phyloP scores from a whole-genome alignment of 495 filamentous ascomycete genomes.

The Podospora comata region DNA sequence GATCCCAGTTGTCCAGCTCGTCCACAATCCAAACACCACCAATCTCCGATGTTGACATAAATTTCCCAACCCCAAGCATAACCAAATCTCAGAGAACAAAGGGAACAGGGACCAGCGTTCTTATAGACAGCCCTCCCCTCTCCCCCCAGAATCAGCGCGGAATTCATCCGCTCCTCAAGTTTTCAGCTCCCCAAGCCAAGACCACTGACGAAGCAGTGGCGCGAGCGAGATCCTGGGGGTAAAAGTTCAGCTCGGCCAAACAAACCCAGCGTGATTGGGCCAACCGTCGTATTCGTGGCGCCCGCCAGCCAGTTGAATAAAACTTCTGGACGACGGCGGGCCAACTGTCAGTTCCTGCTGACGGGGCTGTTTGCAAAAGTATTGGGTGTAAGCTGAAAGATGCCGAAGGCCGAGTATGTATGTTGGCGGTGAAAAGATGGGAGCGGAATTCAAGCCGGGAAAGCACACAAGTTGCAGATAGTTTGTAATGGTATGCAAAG shows the following conservation, averaged over 20 bases:
- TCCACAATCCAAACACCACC: neutral
- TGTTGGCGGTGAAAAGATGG: neutral
- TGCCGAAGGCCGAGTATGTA: neutral
- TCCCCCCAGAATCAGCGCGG: neutral
- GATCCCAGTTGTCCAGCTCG: neutral
- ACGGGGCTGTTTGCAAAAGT: neutral
- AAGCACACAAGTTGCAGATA: neutral
- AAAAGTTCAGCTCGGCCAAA: conserved; percentile 15
- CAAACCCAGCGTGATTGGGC: conserved; percentile 19
- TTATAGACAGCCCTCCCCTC: neutral
- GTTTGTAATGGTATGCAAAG: neutral
- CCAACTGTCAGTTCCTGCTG: conserved; percentile 22
- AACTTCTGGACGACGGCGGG: conserved; percentile 1
- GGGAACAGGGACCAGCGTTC: neutral
- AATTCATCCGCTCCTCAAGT: conserved; percentile 1
- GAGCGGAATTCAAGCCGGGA: neutral
- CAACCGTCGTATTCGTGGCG: conserved; percentile 14
- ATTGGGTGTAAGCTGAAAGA: neutral
- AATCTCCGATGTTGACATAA: neutral
- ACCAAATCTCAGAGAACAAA: neutral
- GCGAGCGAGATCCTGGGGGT: conserved; percentile 1
- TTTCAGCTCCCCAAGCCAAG: conserved; percentile 15
- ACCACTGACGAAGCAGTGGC: conserved; percentile 8
- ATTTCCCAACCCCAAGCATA: neutral
- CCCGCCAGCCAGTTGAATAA: neutral